A percentile compares a stretch with the other conserved stretches of the same genome.
Conservation (phyloP, 1,284 basidiomycete species). For the Microstroma glucosiphilum region DNA sequence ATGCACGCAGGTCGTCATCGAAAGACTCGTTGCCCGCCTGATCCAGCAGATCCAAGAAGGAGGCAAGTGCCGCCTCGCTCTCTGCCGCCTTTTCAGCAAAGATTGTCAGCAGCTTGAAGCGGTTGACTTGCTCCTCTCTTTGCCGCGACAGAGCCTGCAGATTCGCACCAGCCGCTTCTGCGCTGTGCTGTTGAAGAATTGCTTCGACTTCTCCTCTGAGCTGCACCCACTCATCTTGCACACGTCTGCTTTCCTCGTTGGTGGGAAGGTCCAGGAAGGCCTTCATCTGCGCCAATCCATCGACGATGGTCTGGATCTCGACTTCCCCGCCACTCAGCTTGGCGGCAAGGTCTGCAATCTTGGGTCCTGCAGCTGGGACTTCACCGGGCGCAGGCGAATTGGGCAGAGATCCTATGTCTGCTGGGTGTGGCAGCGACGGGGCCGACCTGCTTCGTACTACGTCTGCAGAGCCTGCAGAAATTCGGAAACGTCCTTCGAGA, state of each 20-base stretch:
- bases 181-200: not conserved
- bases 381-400: no score
- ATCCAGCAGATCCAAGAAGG: not conserved
- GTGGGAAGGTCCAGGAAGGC: constrained; percentile 9
- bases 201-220: not conserved
- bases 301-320: constrained; percentile 10
- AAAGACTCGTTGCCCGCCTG: not conserved
- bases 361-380: not conserved
- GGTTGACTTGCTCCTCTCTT: not conserved
- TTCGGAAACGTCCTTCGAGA: no score
- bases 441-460: no score
- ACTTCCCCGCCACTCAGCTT: constrained; percentile 1
- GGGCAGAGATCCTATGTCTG: no score
- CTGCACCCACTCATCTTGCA: not conserved
- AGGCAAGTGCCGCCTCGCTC: not conserved
- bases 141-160: not conserved
- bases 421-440: no score
- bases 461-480: no score
- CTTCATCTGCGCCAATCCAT: constrained; percentile 10
- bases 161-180: not conserved
- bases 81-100: not conserved
- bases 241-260: not conserved
- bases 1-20: not conserved
- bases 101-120: constrained; percentile 5
- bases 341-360: not conserved